Evolutionary conservation across 495 filamentous ascomycete genomes (phyloP).

Genomic region (Saxispiralis lemnorum): DNA sequence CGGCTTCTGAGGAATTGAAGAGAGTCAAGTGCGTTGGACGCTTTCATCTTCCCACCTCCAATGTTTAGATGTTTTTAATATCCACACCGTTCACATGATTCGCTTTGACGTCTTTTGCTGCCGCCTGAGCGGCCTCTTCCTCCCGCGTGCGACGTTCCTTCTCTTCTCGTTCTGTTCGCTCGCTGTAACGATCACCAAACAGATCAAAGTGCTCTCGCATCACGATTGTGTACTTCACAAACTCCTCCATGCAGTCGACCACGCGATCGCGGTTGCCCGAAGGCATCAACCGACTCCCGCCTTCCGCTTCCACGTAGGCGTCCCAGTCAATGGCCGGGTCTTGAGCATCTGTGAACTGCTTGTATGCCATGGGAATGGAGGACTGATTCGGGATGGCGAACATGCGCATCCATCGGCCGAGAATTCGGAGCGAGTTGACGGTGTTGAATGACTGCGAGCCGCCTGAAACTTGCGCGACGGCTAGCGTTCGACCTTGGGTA

Average conservation of each 20-base stretch:
- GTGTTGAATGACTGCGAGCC: slow-evolving; percentile 58
- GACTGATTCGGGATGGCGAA: slow-evolving; percentile 56
- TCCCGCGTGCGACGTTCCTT: slow-evolving; percentile 8
- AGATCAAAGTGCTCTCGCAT: slow-evolving; percentile 44
- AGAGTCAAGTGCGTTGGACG: too few species aligned
- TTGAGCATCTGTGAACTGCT: slow-evolving; percentile 40
- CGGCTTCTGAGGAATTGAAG: slow-evolving; percentile 1
- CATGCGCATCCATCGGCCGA: slow-evolving; percentile 67
- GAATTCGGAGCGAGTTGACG: slow-evolving; percentile 50
- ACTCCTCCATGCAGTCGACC: slow-evolving; percentile 64
- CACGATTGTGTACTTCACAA: slow-evolving; percentile 55
- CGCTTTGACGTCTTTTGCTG: too few species aligned
- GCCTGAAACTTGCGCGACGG: slow-evolving; percentile 46
- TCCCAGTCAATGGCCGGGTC: slow-evolving; percentile 11
- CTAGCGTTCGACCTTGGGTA: slow-evolving; percentile 50
- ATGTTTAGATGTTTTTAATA: too few species aligned
- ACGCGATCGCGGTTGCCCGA: slow-evolving; percentile 48
- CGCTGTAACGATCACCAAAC: slow-evolving; percentile 50
- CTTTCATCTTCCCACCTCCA: too few species aligned
- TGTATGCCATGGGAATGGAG: slow-evolving; percentile 47
- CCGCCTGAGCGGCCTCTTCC: too few species aligned
- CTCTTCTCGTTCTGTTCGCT: slow-evolving; percentile 32
- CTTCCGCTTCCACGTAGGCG: slow-evolving; percentile 20
- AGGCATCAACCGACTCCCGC: slow-evolving; percentile 36
- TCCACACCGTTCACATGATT: too few species aligned